Conservation (phyloP, 129 eudicot genomes). For the Flaveria brownii region DNA sequence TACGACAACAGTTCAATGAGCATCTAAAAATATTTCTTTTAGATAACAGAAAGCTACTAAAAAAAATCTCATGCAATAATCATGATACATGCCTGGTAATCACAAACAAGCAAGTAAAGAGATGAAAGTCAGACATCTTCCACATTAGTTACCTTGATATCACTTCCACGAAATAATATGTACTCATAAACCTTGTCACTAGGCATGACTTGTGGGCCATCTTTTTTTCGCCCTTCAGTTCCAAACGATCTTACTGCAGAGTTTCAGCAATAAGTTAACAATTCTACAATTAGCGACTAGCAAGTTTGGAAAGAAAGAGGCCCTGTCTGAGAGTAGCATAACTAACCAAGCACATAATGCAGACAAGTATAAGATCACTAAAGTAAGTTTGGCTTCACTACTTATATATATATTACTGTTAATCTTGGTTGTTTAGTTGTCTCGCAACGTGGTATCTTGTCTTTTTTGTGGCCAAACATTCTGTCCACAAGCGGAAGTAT, state of each 20-base stretch:
- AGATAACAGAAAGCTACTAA: too few relatives aligned
- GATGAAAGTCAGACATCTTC: too few relatives aligned
- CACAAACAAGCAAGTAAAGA: too few relatives aligned
- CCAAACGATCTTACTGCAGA: constrained; percentile 85
- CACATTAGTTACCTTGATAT: constrained; percentile 63
- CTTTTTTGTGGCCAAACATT: constrained; percentile 2
- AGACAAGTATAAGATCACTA: neutral
- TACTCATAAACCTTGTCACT: constrained; percentile 82
- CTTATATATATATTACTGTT: neutral
- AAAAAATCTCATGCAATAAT: too few relatives aligned
- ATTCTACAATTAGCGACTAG: neutral
- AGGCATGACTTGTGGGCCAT: constrained; percentile 82
- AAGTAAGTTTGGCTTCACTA: constrained; percentile 8
- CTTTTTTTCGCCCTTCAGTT: constrained; percentile 82
- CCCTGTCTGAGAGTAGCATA: constrained; percentile 6
- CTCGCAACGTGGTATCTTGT: too few relatives aligned
- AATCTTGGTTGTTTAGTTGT: too few relatives aligned
- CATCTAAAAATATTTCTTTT: too few relatives aligned
- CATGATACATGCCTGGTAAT: too few relatives aligned
- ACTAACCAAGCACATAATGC: constrained; percentile 14
- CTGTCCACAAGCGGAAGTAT: neutral
- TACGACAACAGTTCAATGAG: too few relatives aligned
- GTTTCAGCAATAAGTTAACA: constrained; percentile 22
- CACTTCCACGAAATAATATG: constrained; percentile 90
- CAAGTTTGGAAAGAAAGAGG: neutral